Evolutionary conservation across 177 flowering plant genomes (phyloP).

Genomic region (Vitis hybrid): DNA sequence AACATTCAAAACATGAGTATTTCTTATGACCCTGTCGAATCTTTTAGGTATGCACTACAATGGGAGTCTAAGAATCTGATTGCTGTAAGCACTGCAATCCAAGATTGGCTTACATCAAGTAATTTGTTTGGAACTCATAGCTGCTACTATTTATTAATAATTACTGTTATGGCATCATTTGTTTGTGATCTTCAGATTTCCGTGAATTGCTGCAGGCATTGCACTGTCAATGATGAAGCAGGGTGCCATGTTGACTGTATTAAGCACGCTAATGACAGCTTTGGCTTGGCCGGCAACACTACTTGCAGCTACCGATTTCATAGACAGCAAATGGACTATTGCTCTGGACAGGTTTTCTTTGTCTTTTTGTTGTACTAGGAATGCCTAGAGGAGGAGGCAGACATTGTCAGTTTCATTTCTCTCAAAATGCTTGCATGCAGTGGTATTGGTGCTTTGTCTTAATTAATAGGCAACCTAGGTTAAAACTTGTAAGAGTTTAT

Average conservation of each 20-base stretch:
- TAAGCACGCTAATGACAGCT: slow-evolving; percentile 75
- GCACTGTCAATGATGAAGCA: slow-evolving; percentile 88
- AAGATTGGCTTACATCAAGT: slow-evolving; percentile 99
- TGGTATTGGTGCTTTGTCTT: neutral
- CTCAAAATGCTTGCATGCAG: slow-evolving; percentile 3
- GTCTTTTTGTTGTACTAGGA: slow-evolving; percentile 2
- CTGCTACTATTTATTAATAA: neutral
- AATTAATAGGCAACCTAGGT: neutral
- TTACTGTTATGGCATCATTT: neutral
- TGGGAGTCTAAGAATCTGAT: slow-evolving; percentile 98
- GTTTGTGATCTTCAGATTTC: slow-evolving; percentile 10
- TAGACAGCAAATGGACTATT: slow-evolving; percentile 96
- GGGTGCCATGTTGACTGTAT: slow-evolving; percentile 99
- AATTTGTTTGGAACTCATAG: slow-evolving; percentile 19
- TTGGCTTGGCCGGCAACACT: slow-evolving; percentile 96
- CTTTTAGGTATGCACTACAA: slow-evolving; percentile 74
- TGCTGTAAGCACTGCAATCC: slow-evolving; percentile 97
- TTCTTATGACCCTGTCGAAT: slow-evolving; percentile 5
- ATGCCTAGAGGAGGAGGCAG: neutral
- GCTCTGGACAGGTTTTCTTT: slow-evolving; percentile 80
- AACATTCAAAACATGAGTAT: neutral
- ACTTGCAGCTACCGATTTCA: slow-evolving; percentile 74
- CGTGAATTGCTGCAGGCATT: slow-evolving; percentile 46
- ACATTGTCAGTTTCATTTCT: neutral
- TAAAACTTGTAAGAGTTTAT: neutral